Evolutionary conservation across 768 basidiomycete genomes (phyloP).

Genomic region (Nevesoporus exiguus): DNA sequence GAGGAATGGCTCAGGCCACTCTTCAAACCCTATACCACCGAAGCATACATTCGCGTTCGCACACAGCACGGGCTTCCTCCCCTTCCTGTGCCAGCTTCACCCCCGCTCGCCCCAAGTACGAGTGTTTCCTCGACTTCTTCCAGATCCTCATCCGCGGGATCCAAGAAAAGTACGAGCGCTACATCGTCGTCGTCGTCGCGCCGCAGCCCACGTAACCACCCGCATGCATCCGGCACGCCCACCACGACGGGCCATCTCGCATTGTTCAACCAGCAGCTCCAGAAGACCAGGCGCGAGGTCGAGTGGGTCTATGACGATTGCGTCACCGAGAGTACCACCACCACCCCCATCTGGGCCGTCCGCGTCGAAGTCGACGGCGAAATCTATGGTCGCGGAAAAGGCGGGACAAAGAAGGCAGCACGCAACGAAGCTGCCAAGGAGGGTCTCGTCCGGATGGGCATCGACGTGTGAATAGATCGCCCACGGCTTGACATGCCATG

Average conservation of each 20-base stretch:
- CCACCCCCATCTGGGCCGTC: constrained; percentile 77
- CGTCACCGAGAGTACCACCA: constrained; percentile 45
- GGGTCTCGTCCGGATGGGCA: constrained; percentile 58
- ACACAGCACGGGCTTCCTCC: constrained; percentile 64
- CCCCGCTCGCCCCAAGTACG: constrained; percentile 17
- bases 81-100: constrained; percentile 28
- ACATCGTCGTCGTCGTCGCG: constrained; percentile 12
- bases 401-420: constrained; percentile 75
- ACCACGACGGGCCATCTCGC: constrained; percentile 62
- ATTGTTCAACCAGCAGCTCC: constrained; percentile 75
- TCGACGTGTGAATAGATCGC: constrained; percentile 38
- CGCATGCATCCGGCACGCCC: constrained; percentile 25
- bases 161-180: neutral
- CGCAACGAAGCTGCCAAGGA: constrained; percentile 80
- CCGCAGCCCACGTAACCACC: constrained; percentile 2
- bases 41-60: constrained; percentile 63
- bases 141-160: neutral
- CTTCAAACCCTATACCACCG: constrained; percentile 57
- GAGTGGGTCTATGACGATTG: constrained; percentile 69
- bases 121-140: constrained; percentile 19
- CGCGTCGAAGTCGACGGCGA: constrained; percentile 60
- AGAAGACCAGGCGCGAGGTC: constrained; percentile 51
- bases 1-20: constrained; percentile 59
- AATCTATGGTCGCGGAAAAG: constrained; percentile 58
- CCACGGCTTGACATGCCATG: constrained; percentile 18